Base-by-base conservation (phyloP, 306 rosid species). In the cucumber (Cucumis sativus) region DNA sequence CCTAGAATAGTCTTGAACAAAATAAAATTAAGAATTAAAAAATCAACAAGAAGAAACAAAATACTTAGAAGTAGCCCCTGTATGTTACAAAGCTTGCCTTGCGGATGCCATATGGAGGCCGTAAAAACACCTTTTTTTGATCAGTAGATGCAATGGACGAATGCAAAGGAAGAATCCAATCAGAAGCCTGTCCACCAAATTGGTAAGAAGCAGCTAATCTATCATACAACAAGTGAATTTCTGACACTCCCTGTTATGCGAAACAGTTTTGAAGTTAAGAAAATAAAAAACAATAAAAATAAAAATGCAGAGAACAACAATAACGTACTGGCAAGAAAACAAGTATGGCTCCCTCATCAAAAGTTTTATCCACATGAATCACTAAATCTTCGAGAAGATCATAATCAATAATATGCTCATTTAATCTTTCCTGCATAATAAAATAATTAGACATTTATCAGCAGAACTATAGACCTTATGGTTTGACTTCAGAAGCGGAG, bases 141-240 rank as follows among this genome's bases (percentile, higher is more conserved):
- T 94, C 95, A 58, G 74, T 84, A 73, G 98, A 87, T 61, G 93
- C 89, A 66, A 94, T 82, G 0, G 91, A 85, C 56, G 97, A 94
- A 87, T 94, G 98, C 75, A 94, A 83, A 15, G 97, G 96, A 83
- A 91, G 91, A 83, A 94, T 82, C 98, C 98, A 94, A 74, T 92
- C 96, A 73, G 97, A 88, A 87, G 97, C 89, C 23, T 80, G 89
- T 78, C 97, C 95, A 77, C 97, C 92, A 84, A 94, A 94, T 77
- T 86, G 95, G 82, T 88, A 89, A 25, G 97, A 91, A 59, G 90
- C 93, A 62, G 84, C 85, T 82, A 94, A 84, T 84, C 87, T 94
- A 76, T 94, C 96, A 51, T 82, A 84, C 77, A 94, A 85, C 43
- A 80, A 55, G 86, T 89, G 82, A 80, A 94, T 94, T 87, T 94